These are phyloP conservation scores for Trichophyton equinum DNA, from an alignment of 2,329 filamentous ascomycete genomes.

Conservation along the genomic window DNA sequence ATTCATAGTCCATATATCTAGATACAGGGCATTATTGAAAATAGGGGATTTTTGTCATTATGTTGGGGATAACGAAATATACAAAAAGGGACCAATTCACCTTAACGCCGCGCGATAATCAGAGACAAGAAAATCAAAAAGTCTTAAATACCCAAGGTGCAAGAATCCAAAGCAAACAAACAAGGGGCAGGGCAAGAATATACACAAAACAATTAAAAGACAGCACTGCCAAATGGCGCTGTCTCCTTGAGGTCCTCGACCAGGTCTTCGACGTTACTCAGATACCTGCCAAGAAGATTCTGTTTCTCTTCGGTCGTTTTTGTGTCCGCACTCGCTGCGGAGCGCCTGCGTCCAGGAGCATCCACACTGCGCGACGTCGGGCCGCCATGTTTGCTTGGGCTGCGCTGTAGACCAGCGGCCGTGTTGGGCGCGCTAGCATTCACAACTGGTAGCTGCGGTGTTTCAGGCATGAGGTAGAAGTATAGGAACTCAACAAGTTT, in stretches of 20 bases:
- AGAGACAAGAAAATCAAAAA: background rate
- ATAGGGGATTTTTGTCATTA: background rate
- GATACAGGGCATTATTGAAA: background rate
- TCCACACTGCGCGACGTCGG: conserved; percentile 39
- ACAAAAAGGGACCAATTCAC: background rate
- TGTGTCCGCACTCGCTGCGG: conserved; percentile 27
- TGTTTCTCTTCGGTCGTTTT: conserved; percentile 72
- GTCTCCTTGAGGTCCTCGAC: conserved; percentile 72
- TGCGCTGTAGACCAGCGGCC: conserved; percentile 46
- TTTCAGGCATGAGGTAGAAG: conserved; percentile 96
- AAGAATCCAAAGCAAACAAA: background rate
- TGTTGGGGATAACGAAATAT: background rate
- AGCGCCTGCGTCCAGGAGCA: conserved; percentile 21
- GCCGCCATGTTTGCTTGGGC: conserved; percentile 51
- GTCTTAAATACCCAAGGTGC: background rate
- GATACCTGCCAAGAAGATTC: conserved; percentile 58
- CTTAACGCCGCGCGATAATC: background rate
- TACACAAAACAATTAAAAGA: conserved; percentile 17
- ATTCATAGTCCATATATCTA: background rate
- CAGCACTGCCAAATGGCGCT: conserved; percentile 54
- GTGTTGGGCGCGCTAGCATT: conserved; percentile 22
- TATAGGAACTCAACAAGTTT: conserved; percentile 96
- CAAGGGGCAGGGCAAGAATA: too few species aligned
- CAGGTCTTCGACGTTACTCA: conserved; percentile 72
- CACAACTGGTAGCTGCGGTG: conserved; percentile 29